phyloP scores from a whole-genome alignment of 805 yeast genomes.

The Priceomyces haplophilus region DNA sequence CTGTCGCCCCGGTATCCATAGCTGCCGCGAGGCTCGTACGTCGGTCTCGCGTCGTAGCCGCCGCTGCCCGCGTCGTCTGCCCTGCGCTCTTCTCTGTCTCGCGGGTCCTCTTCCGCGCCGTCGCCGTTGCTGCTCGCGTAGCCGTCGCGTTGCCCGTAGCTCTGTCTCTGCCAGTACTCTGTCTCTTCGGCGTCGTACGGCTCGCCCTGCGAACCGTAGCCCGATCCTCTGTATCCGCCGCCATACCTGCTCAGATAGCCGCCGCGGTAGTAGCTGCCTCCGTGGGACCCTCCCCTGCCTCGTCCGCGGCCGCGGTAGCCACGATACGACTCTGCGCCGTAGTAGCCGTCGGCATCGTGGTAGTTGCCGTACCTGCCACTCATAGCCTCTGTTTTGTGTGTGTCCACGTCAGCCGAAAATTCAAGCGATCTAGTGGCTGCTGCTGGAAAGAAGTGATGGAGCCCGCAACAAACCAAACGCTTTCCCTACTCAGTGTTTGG shows the following conservation, averaged over 20 bases:
- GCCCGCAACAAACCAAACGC: no score
- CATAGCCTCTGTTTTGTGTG: neutral
- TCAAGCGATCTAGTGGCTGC: no score
- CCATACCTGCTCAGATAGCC: constrained; percentile 9
- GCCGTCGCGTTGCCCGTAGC: neutral
- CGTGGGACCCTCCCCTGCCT: constrained; percentile 18
- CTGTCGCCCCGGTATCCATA: constrained; percentile 9
- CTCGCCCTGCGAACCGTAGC: constrained; percentile 2
- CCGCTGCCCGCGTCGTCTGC: neutral
- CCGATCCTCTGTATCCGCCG: constrained; percentile 6
- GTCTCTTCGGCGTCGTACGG: neutral
- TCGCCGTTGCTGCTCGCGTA: neutral
- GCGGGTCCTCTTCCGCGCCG: neutral
- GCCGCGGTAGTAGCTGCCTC: constrained; percentile 21
- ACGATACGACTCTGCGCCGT: constrained; percentile 12
- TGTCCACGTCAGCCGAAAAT: no score
- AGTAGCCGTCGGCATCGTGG: constrained; percentile 8
- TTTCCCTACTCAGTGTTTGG: neutral
- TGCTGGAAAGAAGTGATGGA: no score
- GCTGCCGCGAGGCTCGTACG: no score
- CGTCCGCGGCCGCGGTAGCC: constrained; percentile 18
- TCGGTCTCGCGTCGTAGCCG: neutral
- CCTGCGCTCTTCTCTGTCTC: neutral
- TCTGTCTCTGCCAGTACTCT: neutral
- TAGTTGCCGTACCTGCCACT: constrained; percentile 4